A percentile compares a stretch with the other conserved stretches of the same genome.
phyloP scores from a whole-genome alignment of 2,329 filamentous ascomycete genomes.

The Nemania sp. region DNA sequence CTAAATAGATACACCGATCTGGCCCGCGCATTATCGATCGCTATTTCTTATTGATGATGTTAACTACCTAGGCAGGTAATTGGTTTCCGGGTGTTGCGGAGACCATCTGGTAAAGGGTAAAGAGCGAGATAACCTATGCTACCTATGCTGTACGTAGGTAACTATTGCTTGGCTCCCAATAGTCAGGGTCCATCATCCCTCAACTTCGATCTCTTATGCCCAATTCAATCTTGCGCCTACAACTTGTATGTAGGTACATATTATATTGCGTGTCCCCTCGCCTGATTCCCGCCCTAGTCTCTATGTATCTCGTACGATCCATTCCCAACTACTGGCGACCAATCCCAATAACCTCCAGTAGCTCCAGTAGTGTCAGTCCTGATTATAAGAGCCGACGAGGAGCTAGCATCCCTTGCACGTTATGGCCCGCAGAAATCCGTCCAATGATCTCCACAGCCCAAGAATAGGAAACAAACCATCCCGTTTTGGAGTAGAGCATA shows the following conservation, averaged over 20 bases:
- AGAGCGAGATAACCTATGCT: background rate
- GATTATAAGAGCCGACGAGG: slow-evolving; percentile 21
- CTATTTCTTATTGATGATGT: slow-evolving; percentile 4
- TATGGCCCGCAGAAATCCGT: slow-evolving; percentile 29
- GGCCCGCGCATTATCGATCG: slow-evolving; percentile 22
- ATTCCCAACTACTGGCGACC: slow-evolving; percentile 20
- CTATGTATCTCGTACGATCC: slow-evolving; percentile 28
- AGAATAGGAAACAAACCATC: slow-evolving; percentile 38
- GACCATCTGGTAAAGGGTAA: background rate
- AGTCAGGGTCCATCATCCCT: slow-evolving; percentile 6
- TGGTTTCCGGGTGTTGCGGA: background rate
- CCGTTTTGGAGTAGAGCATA: slow-evolving; percentile 15
- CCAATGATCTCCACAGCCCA: slow-evolving; percentile 33
- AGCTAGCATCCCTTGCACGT: slow-evolving; percentile 32
- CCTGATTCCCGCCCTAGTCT: slow-evolving; percentile 17
- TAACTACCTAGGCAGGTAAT: no score
- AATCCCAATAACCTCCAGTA: slow-evolving; percentile 26
- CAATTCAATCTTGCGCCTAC: slow-evolving; percentile 11
- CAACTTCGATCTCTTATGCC: slow-evolving; percentile 5
- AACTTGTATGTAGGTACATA: no score
- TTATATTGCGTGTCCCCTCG: slow-evolving; percentile 15
- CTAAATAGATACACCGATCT: slow-evolving; percentile 6
- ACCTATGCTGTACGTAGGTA: no score
- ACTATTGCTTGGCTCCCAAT: background rate
- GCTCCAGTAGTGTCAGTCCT: slow-evolving; percentile 25